A percentile compares a stretch with the other conserved stretches of the same genome.
Conservation (phyloP, 306 rosid species). For the Glycine tomentella region DNA sequence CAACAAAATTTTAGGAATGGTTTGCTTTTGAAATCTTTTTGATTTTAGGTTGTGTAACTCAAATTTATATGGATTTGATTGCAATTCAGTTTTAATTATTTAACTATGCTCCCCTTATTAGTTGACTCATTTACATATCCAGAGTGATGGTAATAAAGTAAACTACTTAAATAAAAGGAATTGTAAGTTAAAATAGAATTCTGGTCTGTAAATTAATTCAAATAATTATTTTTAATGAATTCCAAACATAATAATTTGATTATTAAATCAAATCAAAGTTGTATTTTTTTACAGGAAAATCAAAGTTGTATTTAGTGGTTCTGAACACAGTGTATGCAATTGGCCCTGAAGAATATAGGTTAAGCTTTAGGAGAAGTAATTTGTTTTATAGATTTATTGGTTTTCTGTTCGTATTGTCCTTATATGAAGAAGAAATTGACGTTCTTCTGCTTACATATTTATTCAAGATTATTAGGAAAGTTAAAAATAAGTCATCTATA, state of each 20-base stretch:
- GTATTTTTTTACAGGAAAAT: too few species aligned
- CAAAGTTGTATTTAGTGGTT: too few species aligned
- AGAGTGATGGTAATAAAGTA: neutral
- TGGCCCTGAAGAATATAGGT: too few species aligned
- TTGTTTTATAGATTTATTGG: too few species aligned
- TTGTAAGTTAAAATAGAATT: neutral
- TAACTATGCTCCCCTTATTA: neutral
- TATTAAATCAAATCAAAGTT: too few species aligned
- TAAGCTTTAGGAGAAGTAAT: too few species aligned
- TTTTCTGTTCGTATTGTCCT: neutral
- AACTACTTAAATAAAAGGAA: too few species aligned
- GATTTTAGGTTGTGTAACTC: constrained; percentile 1
- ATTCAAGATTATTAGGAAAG: constrained; percentile 21
- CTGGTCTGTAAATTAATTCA: too few species aligned
- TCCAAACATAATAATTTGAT: too few species aligned
- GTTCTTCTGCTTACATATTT: neutral
- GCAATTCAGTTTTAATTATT: neutral
- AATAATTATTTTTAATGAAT: too few species aligned
- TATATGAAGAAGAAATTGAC: neutral
- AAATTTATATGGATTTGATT: neutral
- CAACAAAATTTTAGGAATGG: too few species aligned
- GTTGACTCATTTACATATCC: neutral
- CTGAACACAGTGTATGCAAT: too few species aligned
- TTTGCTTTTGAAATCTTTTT: neutral
- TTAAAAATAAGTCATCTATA: constrained; percentile 6